Evolutionary conservation across 2,329 filamentous ascomycete species (phyloP).

Genomic region (Penicillium vulpinum): DNA sequence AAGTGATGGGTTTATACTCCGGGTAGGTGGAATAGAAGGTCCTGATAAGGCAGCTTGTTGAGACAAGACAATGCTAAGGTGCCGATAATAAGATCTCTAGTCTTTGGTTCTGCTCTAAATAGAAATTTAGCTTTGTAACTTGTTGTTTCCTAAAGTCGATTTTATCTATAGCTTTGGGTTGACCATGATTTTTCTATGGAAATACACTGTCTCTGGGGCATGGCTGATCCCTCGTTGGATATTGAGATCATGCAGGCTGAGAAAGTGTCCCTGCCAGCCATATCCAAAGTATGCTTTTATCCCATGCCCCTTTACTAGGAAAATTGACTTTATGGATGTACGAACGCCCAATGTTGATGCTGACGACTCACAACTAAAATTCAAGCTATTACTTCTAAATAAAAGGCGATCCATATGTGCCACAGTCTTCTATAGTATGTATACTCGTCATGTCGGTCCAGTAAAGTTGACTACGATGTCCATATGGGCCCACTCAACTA

Average conservation of each 20-base stretch:
- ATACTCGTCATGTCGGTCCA: not conserved
- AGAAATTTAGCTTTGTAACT: not conserved
- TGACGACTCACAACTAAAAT: not conserved
- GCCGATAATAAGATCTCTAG: not conserved
- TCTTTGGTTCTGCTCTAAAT: too few relatives aligned
- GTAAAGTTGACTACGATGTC: not conserved
- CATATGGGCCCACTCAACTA: not conserved
- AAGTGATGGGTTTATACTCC: too few relatives aligned
- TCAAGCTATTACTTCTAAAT: not conserved
- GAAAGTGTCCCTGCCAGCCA: not conserved
- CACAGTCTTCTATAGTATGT: not conserved
- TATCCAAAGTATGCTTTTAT: not conserved
- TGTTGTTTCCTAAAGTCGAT: too few relatives aligned
- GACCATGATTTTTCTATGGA: too few relatives aligned
- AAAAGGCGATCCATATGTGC: not conserved
- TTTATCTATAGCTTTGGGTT: too few relatives aligned
- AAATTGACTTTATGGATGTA: not conserved
- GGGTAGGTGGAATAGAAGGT: too few relatives aligned
- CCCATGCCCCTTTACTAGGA: not conserved
- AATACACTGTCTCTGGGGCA: not conserved
- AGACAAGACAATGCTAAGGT: not conserved
- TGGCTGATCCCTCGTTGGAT: not conserved
- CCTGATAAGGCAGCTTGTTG: too few relatives aligned
- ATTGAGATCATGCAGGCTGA: not conserved
- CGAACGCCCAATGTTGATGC: not conserved